Base-by-base conservation (phyloP, 495 filamentous ascomycete genomes). In the Aspergillus haitiensis region DNA sequence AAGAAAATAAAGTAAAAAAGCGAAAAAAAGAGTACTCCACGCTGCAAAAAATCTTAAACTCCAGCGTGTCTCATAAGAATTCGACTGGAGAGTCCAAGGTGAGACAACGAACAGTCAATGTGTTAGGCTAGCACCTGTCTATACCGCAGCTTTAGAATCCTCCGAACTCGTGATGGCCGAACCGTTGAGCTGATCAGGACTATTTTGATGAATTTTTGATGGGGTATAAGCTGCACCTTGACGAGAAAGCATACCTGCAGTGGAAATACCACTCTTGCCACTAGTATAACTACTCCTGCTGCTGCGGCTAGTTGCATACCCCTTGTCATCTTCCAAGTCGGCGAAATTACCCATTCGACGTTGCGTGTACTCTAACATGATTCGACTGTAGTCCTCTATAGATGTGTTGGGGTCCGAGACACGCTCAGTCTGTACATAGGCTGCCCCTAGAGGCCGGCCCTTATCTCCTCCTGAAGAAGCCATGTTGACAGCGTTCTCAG, bases 311-410 rank as follows among this genome's bases (percentile, higher is more conserved):
- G 63, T 64, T 10, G 51, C 34, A 40, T 54, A 51, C 6, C 58
- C 53, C 21, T 61, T 64, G 48, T 59, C 62, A 27, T 67, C 64
- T 15, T 75, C 74, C 5, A 56, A 34, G 45, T 75, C 71, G 44
- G 72, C 67, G 50, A 78, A 80, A 2, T 67, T 55, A 0, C 70
- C 69, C 68, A 80, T 78, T 48, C 78, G 77, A 21, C 69, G 73
- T 40, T 78, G 75, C 7, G 77, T 80, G 48, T 80, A 75, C 37
- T 76, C 63, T 52, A 80, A 66, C 77, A 80, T 78, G 45, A 72
- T 69, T 5, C 75, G 73, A 64, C 75, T 76, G 55, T 80, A 80
- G 60, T 78, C 77, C 57, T 77, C 77, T 7, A 80, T 57, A 4
- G 75, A 75, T 1, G 56, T 65, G 13, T 56, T 64, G 45, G 72